Conservation (phyloP, 176 grass and related monocot species). For the Thinopyrum elongatum region DNA sequence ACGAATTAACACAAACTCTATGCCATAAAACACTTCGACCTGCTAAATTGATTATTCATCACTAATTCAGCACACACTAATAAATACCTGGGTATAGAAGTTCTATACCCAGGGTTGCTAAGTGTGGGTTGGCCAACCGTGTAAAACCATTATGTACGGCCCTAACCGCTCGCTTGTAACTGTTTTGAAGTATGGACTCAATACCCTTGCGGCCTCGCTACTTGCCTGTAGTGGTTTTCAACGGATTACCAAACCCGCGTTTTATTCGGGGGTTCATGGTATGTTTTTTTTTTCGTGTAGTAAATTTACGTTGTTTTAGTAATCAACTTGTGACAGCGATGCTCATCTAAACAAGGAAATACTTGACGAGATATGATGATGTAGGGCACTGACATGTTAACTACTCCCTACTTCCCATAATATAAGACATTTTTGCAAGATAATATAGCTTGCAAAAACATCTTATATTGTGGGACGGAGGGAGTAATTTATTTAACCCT, state of each 20-base stretch:
- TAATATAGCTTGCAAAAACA: no score
- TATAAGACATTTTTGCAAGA: no score
- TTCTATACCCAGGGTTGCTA: background rate
- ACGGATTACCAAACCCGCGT: background rate
- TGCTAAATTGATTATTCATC: constrained; percentile 16
- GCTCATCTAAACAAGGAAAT: background rate
- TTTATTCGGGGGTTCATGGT: no score
- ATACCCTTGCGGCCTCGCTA: background rate
- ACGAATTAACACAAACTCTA: background rate
- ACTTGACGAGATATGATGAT: background rate
- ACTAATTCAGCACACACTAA: background rate
- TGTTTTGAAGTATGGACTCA: background rate
- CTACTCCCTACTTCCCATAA: no score
- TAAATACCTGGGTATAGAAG: background rate
- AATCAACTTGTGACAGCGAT: background rate
- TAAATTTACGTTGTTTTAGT: background rate
- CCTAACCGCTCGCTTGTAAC: background rate
- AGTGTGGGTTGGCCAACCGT: background rate
- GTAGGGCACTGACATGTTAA: background rate
- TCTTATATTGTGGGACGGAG: no score
- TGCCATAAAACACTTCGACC: background rate
- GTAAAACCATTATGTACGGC: background rate
- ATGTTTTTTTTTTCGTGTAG: background rate
- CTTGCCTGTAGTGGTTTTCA: background rate
- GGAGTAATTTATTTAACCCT: background rate